These are phyloP conservation scores for Mantamonas sphyraenae DNA, from an alignment of 78 protist species.

Conservation along the genomic window DNA sequence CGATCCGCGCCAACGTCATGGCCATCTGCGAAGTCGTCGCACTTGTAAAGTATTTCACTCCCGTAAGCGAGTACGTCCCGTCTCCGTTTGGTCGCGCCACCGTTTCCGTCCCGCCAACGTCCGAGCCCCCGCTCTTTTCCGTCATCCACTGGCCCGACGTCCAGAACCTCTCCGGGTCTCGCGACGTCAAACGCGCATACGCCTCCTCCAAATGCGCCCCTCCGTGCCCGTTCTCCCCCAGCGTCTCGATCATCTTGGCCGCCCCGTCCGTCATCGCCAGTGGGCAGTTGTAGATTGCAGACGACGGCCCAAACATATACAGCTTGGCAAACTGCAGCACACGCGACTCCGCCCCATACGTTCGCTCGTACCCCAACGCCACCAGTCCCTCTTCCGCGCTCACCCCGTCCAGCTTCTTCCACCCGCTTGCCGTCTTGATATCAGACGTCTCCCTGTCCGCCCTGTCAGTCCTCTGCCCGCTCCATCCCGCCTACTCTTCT, in stretches of 20 bases:
- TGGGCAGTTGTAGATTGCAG: neutral
- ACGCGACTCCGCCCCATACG: neutral
- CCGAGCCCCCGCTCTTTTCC: constrained; percentile 61
- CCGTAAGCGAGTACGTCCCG: constrained; percentile 10
- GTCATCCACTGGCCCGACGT: constrained; percentile 45
- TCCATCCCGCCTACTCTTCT: too few relatives aligned
- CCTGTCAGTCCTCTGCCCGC: too few relatives aligned
- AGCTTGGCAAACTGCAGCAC: neutral
- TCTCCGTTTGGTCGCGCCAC: constrained; percentile 5
- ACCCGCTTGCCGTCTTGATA: neutral
- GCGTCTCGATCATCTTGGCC: neutral
- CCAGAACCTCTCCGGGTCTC: too few relatives aligned
- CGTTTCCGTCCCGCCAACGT: constrained; percentile 46
- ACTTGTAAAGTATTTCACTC: constrained; percentile 52
- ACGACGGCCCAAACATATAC: neutral
- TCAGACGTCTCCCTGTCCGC: too few relatives aligned
- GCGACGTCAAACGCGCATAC: too few relatives aligned
- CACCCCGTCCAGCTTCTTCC: neutral
- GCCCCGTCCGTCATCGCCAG: constrained; percentile 7
- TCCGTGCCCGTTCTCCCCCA: neutral
- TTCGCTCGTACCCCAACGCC: neutral
- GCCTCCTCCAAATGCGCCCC: neutral
- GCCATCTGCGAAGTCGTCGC: constrained; percentile 46
- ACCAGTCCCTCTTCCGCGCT: neutral
- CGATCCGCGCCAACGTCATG: constrained; percentile 43